A percentile compares a stretch with the other conserved stretches of the same genome.
phyloP scores from a whole-genome alignment of 2,329 filamentous ascomycete genomes.

The Coniochaeta ligniaria region DNA sequence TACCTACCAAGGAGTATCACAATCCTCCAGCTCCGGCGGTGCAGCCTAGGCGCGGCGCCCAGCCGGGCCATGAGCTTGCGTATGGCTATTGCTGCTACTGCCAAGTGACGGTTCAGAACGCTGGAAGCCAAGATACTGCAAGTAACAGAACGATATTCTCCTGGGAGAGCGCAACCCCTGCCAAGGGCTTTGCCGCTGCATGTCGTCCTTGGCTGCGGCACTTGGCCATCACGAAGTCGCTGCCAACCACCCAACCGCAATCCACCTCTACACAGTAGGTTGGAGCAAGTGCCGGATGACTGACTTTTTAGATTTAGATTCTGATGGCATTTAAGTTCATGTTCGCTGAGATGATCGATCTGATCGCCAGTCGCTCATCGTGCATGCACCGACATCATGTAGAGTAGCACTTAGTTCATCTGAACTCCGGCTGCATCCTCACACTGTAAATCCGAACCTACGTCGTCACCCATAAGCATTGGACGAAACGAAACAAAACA shows the following conservation, averaged over 20 bases:
- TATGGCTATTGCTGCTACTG: not conserved
- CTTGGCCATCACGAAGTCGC: not conserved
- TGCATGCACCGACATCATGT: too few relatives aligned
- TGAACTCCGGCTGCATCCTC: too few relatives aligned
- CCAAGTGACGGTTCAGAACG: not conserved
- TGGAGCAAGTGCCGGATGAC: too few relatives aligned
- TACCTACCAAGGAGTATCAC: constrained; percentile 2
- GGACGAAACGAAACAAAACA: not conserved
- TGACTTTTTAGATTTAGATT: too few relatives aligned
- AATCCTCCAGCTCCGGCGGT: not conserved
- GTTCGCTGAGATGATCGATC: too few relatives aligned
- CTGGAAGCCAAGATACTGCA: not conserved
- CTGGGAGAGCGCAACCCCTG: not conserved
- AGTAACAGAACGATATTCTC: not conserved
- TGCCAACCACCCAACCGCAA: too few relatives aligned
- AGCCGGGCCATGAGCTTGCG: not conserved
- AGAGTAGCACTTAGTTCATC: too few relatives aligned
- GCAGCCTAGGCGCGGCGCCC: not conserved
- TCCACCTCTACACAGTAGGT: too few relatives aligned
- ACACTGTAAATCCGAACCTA: not conserved
- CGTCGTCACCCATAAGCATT: too few relatives aligned
- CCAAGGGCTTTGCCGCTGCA: not conserved
- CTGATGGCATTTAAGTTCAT: too few relatives aligned
- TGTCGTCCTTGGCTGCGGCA: not conserved
- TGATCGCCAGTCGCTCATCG: too few relatives aligned